Evolutionary conservation across 140 eudicot genomes (phyloP), one percentile per base, ranked within the genome.

Genomic region (Stevia rebaudiana): DNA sequence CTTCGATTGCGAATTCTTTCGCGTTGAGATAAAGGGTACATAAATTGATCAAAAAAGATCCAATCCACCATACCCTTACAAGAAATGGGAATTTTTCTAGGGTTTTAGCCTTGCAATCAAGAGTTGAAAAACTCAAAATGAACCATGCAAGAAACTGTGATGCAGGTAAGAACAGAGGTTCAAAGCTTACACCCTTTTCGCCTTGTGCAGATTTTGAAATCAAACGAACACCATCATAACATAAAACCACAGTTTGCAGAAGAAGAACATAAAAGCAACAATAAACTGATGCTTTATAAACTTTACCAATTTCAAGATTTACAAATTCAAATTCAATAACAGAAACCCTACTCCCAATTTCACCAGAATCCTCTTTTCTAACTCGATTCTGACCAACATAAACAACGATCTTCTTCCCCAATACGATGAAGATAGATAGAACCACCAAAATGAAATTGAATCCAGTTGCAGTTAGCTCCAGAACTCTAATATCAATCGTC

Each of bases 81-180:
- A 92, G 40, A 19, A 88, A 44, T 35, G 87, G 89, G 13, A 82
- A 79, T 62, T 54, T 88, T 71, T 85, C 96, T 50, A 79, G 63
- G 58, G 74, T 64, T 65, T 76, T 85, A 50, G 49, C 80, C 59
- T 85, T 88, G 37, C 83, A 82, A 52, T 78, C 68, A 60, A 81
- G 75, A 52, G 70, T 76, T 4, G 77, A 82, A 70, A 83, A 76
- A 35, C 94, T 79, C 75, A 83, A 62, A 48, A 72, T 75, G 61
- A 92, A 79, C 98, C 98, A 92, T 52, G 94, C 78, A 25, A 88
- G 71, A 79, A 78, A 73, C 78, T 85, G 94, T 21, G 76, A 70
- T 13, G 80, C 83, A 61, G 96, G 95, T 25, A 82, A 74, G 17
- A 89, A 67, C 46, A 88, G 8, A 19, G 64, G 44, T 17, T 65